Evolutionary conservation across 2,329 filamentous ascomycete genomes (phyloP), one percentile per base, ranked within the genome.

Genomic region (Cladosporium sp.): DNA sequence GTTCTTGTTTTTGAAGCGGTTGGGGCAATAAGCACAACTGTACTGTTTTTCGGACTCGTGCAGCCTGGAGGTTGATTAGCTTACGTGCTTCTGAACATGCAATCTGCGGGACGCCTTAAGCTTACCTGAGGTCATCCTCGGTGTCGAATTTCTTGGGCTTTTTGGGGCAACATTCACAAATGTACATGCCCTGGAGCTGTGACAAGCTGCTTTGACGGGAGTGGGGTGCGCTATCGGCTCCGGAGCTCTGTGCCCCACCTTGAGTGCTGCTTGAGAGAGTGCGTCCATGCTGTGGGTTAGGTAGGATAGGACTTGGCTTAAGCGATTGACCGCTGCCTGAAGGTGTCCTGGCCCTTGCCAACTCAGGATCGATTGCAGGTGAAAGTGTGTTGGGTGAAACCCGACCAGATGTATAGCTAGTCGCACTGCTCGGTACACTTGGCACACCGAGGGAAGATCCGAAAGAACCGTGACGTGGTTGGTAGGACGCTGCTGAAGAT

Each of bases 1-100:
- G 74, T 98, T 98, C 81, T 98, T 98, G 81, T 98, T 98, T 80
- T 98, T 98, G 83, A 98, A 98, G 12, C 94, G 89, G 77, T 97
- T 97, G 51, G 91, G 91, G 78, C 94, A 98, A 77, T 92, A 98
- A 32, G 88, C 86, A 78, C 94, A 98, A 69, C 92, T 92, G 78
- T 97, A 98, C 79, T 98, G 94, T 79, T 98, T 98, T 79, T 98
- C 95, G 75, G 92, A 89, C 79, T 95, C 92, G 77, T 98, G 94
- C 54, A 89, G 83, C 70, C 94, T 97, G 75, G 28, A 66, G 24
- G 49, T 26, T 41, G 14, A 30, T 57, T 54, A 38, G 57, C 34
- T 30, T 32, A 32, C 58, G 52, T 28, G 15, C 24, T 64, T 21
- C 52, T 21, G 52, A 21, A 11, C n/a, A 81, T 47, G 51, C 36